phyloP scores from a whole-genome alignment of 495 filamentous ascomycete species.

The Penicillium turbatum region DNA sequence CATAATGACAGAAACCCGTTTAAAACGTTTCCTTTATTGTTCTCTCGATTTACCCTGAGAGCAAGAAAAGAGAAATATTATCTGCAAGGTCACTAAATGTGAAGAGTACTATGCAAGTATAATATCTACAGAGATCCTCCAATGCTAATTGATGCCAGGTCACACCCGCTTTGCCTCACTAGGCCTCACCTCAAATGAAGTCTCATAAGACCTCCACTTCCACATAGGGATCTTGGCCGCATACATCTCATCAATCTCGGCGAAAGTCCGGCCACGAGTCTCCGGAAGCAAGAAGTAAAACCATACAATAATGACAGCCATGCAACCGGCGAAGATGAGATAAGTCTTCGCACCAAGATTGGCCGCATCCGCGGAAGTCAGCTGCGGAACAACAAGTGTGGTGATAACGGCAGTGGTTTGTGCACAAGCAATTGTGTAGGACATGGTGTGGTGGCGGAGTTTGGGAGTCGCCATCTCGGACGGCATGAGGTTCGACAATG shows the following conservation, averaged over 20 bases:
- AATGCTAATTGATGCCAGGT: neutral
- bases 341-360: slow-evolving; percentile 38
- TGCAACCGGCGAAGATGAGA: slow-evolving; percentile 36
- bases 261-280: slow-evolving; percentile 48
- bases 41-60: too few relatives aligned
- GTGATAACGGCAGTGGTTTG: slow-evolving; percentile 37
- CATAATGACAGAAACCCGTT: too few relatives aligned
- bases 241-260: slow-evolving; percentile 54
- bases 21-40: too few relatives aligned
- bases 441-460: slow-evolving; percentile 39
- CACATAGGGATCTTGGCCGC: slow-evolving; percentile 42
- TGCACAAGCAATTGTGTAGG: slow-evolving; percentile 38
- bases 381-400: slow-evolving; percentile 32
- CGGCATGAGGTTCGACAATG: slow-evolving; percentile 34
- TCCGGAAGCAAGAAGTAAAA: slow-evolving; percentile 50
- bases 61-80: neutral
- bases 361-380: slow-evolving; percentile 38
- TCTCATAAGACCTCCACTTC: slow-evolving; percentile 35
- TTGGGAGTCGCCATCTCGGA: slow-evolving; percentile 41
- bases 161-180: neutral
- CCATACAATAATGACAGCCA: slow-evolving; percentile 42
- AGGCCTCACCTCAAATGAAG: slow-evolving; percentile 18
- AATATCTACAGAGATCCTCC: too few relatives aligned
- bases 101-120: too few relatives aligned
- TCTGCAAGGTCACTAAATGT: neutral